Evolutionary conservation across 225 moss, liverwort and hornwort species (phyloP), one percentile per base, ranked within the genome.

Genomic region (Straminergon stramineum): DNA sequence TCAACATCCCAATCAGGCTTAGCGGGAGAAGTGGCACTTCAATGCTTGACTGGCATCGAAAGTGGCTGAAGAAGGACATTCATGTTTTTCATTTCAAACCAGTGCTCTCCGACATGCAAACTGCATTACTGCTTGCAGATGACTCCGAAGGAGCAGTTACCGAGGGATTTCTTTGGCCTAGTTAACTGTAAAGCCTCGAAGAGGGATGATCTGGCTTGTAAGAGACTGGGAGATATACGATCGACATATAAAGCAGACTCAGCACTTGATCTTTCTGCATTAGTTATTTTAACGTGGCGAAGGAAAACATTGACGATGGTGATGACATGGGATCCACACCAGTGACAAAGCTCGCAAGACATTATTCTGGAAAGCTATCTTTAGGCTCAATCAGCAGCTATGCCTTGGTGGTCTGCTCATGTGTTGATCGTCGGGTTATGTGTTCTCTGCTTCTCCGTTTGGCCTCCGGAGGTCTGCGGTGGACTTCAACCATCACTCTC

Each of bases 321-420:
- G 60, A 87, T 89, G 80, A 75, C 80, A 90, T 81, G 81, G 88
- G 85, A 87, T 81, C 35, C 67, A 68, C 75, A 88, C 51, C 91
- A 93, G 88, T 93, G 90, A 92, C 85, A 85, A 70, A 84, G 79
- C 37, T 84, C 61, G 56, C 77, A 73, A 86, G 73, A 67, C 77
- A 74, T 60, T 85, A 85, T 60, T 88, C 79, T 91, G 82, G 91
- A 57, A 69, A 58, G 10, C 21, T 82, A 37, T 82, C 52, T 78
- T 71, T 79, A 80, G 76, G 41, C 71, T 83, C 60, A 60, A 80
- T 90, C 83, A 81, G 92, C 91, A 93, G 92, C 93, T 92, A 93
- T 93, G 92, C 92, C 93, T 93, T 92, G 92, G 93, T 93, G 93
- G 93, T 85, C 87, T 78, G 85, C 89, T 52, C 87, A 93, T 87